phyloP scores from a whole-genome alignment of 192 early-diverging fungal species.

The Umbelopsis sp. region DNA sequence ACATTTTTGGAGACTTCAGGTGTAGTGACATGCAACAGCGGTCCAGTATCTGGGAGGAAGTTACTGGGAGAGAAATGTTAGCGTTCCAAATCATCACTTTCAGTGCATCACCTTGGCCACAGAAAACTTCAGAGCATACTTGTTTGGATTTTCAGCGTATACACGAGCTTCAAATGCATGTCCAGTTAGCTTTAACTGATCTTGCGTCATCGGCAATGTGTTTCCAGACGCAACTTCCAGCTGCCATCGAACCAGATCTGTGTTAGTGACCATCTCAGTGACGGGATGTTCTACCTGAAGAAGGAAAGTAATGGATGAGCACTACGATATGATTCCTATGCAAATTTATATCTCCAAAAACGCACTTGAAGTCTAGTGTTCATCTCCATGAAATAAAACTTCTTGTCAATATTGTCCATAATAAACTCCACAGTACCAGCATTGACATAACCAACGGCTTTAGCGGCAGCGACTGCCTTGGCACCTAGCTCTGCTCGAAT shows the following conservation, averaged over 20 bases:
- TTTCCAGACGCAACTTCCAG: slow-evolving; percentile 93
- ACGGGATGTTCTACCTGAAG: slow-evolving; percentile 95
- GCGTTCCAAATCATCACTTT: not conserved
- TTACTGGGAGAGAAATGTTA: slow-evolving; percentile 42
- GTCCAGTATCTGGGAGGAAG: slow-evolving; percentile 95
- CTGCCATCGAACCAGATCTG: slow-evolving; percentile 96
- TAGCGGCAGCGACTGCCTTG: slow-evolving; percentile 92
- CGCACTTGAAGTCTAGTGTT: slow-evolving; percentile 81
- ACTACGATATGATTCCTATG: too few species aligned
- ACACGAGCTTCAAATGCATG: slow-evolving; percentile 98
- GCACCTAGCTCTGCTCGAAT: slow-evolving; percentile 72
- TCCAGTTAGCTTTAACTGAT: slow-evolving; percentile 73
- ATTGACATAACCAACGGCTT: slow-evolving; percentile 90
- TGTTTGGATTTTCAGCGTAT: slow-evolving; percentile 94
- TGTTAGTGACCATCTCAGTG: slow-evolving; percentile 93
- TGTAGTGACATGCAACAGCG: slow-evolving; percentile 74
- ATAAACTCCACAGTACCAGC: slow-evolving; percentile 99
- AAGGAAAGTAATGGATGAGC: too few species aligned
- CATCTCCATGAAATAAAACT: slow-evolving; percentile 99
- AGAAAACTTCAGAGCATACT: slow-evolving; percentile 36
- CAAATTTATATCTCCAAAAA: too few species aligned
- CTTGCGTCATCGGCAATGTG: slow-evolving; percentile 70
- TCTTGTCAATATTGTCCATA: slow-evolving; percentile 81
- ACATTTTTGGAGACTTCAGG: slow-evolving; percentile 64
- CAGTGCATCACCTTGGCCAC: not conserved